Evolutionary conservation across 2,329 filamentous ascomycete species (phyloP), one percentile per base, ranked within the genome.

Genomic region (Penicillium sp.): DNA sequence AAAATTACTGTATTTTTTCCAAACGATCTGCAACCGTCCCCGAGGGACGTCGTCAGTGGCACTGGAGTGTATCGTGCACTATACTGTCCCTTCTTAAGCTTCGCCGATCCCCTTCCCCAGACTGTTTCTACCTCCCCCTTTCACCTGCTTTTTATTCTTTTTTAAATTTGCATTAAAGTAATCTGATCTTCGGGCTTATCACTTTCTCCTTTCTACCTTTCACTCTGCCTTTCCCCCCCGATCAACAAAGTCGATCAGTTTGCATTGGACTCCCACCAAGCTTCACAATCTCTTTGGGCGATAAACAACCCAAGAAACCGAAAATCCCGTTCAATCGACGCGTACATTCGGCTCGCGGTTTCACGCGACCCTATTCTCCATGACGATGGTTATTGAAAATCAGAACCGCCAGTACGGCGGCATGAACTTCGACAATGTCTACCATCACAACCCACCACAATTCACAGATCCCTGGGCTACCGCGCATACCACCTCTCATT

Each of bases 361-460:
- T 14, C 22, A 57, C 58, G 58, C 63, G 51, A 58, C 54, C 52
- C 53, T 64, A 66, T 67, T 64, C 79, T 86, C 77, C 76, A 96
- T 96, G 92, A 95, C 91, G 80, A 96, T 96, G 91, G 90, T 93
- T 77, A 86, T 96, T 81, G 91, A 96, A 80, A 86, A 87, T 71
- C 90, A 92, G 76, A 91, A 93, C 79, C 90, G 87, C 80, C 86
- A 86, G 75, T 90, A 89, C 79, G 90, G 84, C 71, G 85, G 84
- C 73, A 83, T 96, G 80, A 86, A 86, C 76, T 95, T 93, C 81
- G 90, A 93, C 76, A 84, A 86, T 74, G 87, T 92, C 82, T 86
- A 90, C 73, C 83, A 80, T 72, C 82, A 78, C 72, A 79, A 66
- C 43, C 68, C 74, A 41, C 86, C 90, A 63, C 89, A 95, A 63